Evolutionary conservation across 2,329 filamentous ascomycete genomes (phyloP), one percentile per base, ranked within the genome.

Genomic region (Calonectria hawksworthii): DNA sequence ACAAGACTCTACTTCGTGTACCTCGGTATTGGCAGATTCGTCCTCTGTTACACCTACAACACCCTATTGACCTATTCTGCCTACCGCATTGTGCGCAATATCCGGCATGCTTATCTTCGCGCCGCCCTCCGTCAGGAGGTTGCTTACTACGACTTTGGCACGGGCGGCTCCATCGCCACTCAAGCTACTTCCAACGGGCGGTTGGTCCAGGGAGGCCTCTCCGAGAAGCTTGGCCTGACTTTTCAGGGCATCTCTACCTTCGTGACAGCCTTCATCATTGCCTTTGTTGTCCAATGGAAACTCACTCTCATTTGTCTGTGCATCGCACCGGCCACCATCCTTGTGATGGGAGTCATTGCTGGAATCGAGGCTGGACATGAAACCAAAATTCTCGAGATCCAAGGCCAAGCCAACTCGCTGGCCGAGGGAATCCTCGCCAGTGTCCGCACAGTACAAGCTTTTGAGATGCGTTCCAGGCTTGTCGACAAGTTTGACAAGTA

Each of bases 1-100:
- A 80, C 28, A 78, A 89, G 88, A 0, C 83, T 92, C 8, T 92
- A 89, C 80, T 91, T 92, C 77, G 85, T 92, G 32, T 92, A 92
- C 75, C 84, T 92, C 16, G 91, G 91, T 77, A 84, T 92, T 66
- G 90, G 83, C 0, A 88, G 89, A 56, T 89, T 92, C 73, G 79
- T 83, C 28, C 82, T 90, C 21, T 85, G 88, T 16, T 92, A 92
- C 75, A 79, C 86, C 23, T 86, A 87, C 80, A 86, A 86, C 61
- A 79, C 83, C 4, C 82, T 85, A 64, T 81, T 90, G 26, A 90
- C 88, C 3, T 87, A 90, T 50, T 85, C 88, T 5, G 89, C 89
- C 2, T 88, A 88, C 68, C 85, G 89, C 13, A 88, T 89, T 4
- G 89, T 89, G 3, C 87, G 88, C 71, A 87, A 85, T 38, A 83